Percentiles rank a stretch among this genome's conserved stretches.
These are phyloP conservation scores for Asparagopsis taxiformis DNA, from an alignment of 31 red algal genomes.

Conservation along the genomic window DNA sequence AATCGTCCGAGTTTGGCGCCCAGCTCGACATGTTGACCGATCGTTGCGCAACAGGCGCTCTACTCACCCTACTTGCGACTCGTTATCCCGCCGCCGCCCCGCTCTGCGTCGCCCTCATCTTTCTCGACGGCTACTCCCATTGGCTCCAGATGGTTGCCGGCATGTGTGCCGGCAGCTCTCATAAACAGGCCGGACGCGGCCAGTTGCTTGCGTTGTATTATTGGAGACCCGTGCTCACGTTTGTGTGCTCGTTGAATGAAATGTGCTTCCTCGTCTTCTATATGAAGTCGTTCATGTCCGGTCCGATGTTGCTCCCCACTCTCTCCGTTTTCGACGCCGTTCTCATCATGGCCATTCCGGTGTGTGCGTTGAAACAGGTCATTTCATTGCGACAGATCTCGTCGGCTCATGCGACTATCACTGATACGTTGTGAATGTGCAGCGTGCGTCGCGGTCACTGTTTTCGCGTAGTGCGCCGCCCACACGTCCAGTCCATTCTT, in stretches of 20 bases:
- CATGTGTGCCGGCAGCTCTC: slow-evolving; percentile 48
- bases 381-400: slow-evolving; percentile 71
- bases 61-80: slow-evolving; percentile 53
- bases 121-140: slow-evolving; percentile 89
- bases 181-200: slow-evolving; percentile 64
- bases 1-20: slow-evolving; percentile 80
- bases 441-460: too few species aligned
- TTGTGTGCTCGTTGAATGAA: slow-evolving; percentile 87
- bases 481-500: too few species aligned
- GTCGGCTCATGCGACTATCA: slow-evolving; percentile 56
- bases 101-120: slow-evolving; percentile 60
- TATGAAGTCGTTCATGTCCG: slow-evolving; percentile 31
- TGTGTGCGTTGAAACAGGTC: slow-evolving; percentile 77
- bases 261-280: slow-evolving; percentile 81
- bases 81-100: slow-evolving; percentile 26
- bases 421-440: too few species aligned
- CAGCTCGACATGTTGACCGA: slow-evolving; percentile 94
- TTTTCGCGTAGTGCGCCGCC: too few species aligned
- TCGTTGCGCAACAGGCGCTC: slow-evolving; percentile 65
- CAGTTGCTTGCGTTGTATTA: slow-evolving; percentile 78
- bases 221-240: slow-evolving; percentile 71
- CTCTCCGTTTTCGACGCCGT: slow-evolving; percentile 23
- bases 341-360: slow-evolving; percentile 24
- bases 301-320: slow-evolving; percentile 6
- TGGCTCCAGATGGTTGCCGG: slow-evolving; percentile 89